Conservation (phyloP, 2,329 filamentous ascomycete species). For the Botrytis paeoniae region DNA sequence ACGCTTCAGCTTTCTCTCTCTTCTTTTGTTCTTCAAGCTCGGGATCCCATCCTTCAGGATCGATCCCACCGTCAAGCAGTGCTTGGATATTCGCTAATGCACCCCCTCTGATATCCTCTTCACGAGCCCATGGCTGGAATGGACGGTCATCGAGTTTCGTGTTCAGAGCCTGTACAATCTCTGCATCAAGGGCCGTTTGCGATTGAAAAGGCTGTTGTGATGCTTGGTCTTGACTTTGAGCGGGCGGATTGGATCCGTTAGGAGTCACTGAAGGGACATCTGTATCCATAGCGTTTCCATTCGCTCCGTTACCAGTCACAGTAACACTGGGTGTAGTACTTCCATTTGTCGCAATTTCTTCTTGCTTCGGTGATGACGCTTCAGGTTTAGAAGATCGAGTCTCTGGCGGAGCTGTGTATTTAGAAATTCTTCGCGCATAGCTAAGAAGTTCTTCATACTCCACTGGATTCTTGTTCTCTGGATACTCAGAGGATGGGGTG, state of each 20-base stretch:
- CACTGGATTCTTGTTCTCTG: conserved; percentile 52
- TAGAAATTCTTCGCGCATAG: conserved; percentile 77
- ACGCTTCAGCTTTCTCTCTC: conserved; percentile 36
- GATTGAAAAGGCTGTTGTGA: conserved; percentile 26
- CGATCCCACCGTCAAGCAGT: conserved; percentile 59
- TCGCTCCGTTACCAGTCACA: conserved; percentile 14
- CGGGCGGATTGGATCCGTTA: background rate
- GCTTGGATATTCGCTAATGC: conserved; percentile 63
- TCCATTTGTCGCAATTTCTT: conserved; percentile 32
- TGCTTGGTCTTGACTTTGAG: conserved; percentile 18
- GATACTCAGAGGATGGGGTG: conserved; percentile 56
- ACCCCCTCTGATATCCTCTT: conserved; percentile 66
- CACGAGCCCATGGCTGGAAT: conserved; percentile 77
- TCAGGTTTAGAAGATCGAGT: conserved; percentile 11
- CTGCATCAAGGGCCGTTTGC: conserved; percentile 36
- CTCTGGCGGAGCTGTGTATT: conserved; percentile 64
- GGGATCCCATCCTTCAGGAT: conserved; percentile 60
- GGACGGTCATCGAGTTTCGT: conserved; percentile 49
- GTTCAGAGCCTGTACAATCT: conserved; percentile 46
- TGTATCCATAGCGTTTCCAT: conserved; percentile 26
- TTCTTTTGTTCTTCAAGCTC: conserved; percentile 38
- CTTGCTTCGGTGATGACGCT: background rate
- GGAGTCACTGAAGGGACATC: conserved; percentile 21
- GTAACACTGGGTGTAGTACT: conserved; percentile 28
- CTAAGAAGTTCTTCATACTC: conserved; percentile 70